Evolutionary conservation across 73 alveolate genomes (phyloP), one percentile per base, ranked within the genome.

Genomic region (Symbiodinium natans): DNA sequence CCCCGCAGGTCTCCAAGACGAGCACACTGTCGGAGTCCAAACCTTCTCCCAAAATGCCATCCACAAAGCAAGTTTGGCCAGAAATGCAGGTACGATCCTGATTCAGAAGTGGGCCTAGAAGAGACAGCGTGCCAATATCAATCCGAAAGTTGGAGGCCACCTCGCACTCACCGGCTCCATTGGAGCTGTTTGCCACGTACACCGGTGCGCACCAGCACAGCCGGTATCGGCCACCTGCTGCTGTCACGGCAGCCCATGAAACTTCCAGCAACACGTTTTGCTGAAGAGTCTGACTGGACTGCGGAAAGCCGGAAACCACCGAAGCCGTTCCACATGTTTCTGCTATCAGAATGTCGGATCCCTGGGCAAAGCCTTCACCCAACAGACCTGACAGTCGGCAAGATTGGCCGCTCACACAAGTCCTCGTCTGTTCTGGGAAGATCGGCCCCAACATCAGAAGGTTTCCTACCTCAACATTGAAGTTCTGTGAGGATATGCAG

Each of bases 1-100:
- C 63, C 4, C 77, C 94, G 39, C 94, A 86, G 41, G 94, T 86
- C 83, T 86, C 94, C 31, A 86, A 46, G 84, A 86, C 71, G 34
- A 54, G 39, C 83, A 86, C 83, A 39, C 21, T 52, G 43, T 82
- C 95, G 7, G 54, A 5, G 41, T 86, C 94, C 19, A 25, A 27
- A 9, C 38, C 93, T 85, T 86, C 83, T 23, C 94, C 94, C 39
- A 39, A 19, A 71, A 86, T 52, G 82, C 84, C 84, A 15, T 86
- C 83, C 7, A 86, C 13, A 63, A 23, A 77, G 42, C 94, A 86
- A 25, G 56, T 11, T 3, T 33, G 94, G 29, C 94, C 94, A 19
- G 83, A 77, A 4, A 56, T 2, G 41, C 94, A 86, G 29, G 94
- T 86, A 23, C 94, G 74, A 41, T 86, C 63, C 34, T 74, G 84